Conservation (phyloP, 2,329 filamentous ascomycete species). For the Aspergillus cejpii region DNA sequence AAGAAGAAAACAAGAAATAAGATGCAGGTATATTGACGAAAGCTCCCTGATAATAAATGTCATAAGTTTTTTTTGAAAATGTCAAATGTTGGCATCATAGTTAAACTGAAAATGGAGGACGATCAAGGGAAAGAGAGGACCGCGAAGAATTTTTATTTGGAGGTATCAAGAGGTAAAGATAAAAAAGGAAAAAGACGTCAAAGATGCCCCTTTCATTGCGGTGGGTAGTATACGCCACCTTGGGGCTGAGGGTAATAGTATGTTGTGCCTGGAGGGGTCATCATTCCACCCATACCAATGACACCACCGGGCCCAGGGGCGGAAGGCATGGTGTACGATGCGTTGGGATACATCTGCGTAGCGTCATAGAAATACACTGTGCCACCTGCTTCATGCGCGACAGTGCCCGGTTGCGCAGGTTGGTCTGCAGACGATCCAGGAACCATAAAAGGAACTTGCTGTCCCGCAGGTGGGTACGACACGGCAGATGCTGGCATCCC, state of each 20-base stretch:
- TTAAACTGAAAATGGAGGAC: slow-evolving; percentile 17
- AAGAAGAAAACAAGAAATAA: neutral
- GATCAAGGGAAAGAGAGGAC: slow-evolving; percentile 15
- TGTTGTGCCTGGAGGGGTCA: slow-evolving; percentile 54
- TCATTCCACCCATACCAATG: slow-evolving; percentile 71
- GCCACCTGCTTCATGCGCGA: slow-evolving; percentile 85
- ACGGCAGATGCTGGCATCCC: slow-evolving; percentile 45
- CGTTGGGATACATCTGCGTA: slow-evolving; percentile 55
- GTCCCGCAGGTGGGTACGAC: slow-evolving; percentile 52
- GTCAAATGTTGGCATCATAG: slow-evolving; percentile 8
- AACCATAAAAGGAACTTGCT: slow-evolving; percentile 40
- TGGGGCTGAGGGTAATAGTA: slow-evolving; percentile 53
- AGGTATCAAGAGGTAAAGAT: neutral
- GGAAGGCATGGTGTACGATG: slow-evolving; percentile 46
- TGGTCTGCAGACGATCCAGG: slow-evolving; percentile 31
- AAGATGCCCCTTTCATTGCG: slow-evolving; percentile 17
- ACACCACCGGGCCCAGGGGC: slow-evolving; percentile 49
- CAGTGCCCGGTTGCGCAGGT: slow-evolving; percentile 48
- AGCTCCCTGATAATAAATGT: neutral
- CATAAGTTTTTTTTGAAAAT: slow-evolving; percentile 18
- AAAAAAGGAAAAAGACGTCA: slow-evolving; percentile 1
- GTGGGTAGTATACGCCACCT: slow-evolving; percentile 56
- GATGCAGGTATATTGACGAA: too few species aligned
- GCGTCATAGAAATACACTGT: slow-evolving; percentile 94
- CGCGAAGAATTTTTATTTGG: neutral